Evolutionary conservation across 2,329 filamentous ascomycete species (phyloP), one percentile per base, ranked within the genome.

Genomic region (Colletotrichum lupini): DNA sequence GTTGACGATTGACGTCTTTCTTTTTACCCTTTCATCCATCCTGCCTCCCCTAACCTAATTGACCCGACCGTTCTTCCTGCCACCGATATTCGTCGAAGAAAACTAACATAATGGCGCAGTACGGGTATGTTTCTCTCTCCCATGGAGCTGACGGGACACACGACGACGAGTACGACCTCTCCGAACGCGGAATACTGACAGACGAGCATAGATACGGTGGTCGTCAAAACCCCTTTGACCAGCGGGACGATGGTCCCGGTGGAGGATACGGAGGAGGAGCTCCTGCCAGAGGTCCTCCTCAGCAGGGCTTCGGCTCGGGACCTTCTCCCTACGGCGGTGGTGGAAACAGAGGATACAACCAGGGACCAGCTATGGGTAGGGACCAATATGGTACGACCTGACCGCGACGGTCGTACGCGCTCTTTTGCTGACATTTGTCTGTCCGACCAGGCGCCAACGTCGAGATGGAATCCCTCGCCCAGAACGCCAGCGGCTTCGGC

Each of bases 401-500:
- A 11, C 65, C 67, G 70, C 35, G 67, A 66, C 67, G 71, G 70
- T 68, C 65, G 64, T 64, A 26, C 8, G 42, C 26, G 55, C 9
- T 61, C 56, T 6, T 24, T 14, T 63, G 57, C 73, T 74, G 69
- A 74, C 69, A 14, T 22, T 52, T 52, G 28, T 42, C 22, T 28
- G 35, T n/a, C 1, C 62, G 24, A 62, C 11, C 76, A 85, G 85
- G 83, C 56, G 81, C 84, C 78, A 87, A 89, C 77, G 91, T 94
- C 77, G 93, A 95, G 83, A 93, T 95, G 92, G 89, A 90, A 59
- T 88, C 92, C 14, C 87, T 94, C 58, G 82, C 86, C 57, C 87
- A 88, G 74, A 88, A 87, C 73, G 86, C 84, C 61, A 79, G 84
- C 63, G 82, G 83, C 61, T 87, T 87, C 65, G 86, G 81, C 53